Conservation (phyloP, 2,329 filamentous ascomycete genomes). For the Scedosporium aurantiacum region DNA sequence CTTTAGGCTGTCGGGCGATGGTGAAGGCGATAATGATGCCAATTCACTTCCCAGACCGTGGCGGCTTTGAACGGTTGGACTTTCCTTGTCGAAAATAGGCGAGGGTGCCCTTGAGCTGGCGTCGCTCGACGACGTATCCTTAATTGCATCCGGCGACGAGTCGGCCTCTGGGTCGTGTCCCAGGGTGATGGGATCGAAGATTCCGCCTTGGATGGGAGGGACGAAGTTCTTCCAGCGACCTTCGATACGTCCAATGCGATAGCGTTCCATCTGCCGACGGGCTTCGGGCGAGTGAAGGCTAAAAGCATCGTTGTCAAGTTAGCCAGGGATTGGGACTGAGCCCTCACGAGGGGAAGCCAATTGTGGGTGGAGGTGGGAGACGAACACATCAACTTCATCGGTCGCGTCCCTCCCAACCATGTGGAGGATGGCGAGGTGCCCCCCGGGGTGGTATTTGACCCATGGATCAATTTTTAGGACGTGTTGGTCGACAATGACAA, state of each 20-base stretch:
- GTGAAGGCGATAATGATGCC: constrained; percentile 17
- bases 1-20: constrained; percentile 12
- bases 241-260: constrained; percentile 72
- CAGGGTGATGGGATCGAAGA: constrained; percentile 39
- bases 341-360: not conserved
- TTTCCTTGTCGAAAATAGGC: constrained; percentile 34
- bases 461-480: constrained; percentile 84
- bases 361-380: constrained; percentile 12
- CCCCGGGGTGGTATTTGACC: constrained; percentile 83
- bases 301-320: constrained; percentile 10
- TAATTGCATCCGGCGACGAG: constrained; percentile 10
- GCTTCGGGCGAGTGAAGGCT: constrained; percentile 78
- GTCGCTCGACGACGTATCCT: constrained; percentile 27
- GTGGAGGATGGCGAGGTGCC: constrained; percentile 80
- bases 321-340: not conserved
- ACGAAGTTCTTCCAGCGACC: constrained; percentile 79
- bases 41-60: not conserved
- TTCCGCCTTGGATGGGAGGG: constrained; percentile 84
- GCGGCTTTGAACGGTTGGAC: not conserved
- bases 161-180: constrained; percentile 23
- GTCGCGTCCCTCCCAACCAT: constrained; percentile 93
- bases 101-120: constrained; percentile 42
- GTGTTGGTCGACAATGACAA: constrained; percentile 70
- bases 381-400: constrained; percentile 84
- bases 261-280: constrained; percentile 63